phyloP scores from a whole-genome alignment of 1,139 yeast species.

The Sugiyamaella castrensis region DNA sequence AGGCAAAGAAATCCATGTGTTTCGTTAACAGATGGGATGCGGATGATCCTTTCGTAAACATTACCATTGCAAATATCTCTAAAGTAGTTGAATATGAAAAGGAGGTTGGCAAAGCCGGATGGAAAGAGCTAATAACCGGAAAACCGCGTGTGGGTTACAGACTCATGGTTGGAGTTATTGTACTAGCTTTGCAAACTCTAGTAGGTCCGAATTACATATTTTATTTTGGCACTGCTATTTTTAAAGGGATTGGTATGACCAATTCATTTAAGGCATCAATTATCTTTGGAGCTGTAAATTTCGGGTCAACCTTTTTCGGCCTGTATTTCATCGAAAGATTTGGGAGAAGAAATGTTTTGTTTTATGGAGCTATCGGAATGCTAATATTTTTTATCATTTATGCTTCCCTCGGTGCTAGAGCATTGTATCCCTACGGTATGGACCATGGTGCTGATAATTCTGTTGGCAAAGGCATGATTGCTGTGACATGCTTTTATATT shows the following conservation, averaged over 20 bases:
- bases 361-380: constrained; percentile 66
- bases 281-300: constrained; percentile 73
- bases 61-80: constrained; percentile 58
- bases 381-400: constrained; percentile 60
- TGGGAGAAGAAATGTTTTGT: constrained; percentile 67
- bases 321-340: constrained; percentile 63
- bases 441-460: constrained; percentile 51
- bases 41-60: constrained; percentile 56
- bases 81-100: constrained; percentile 63
- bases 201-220: constrained; percentile 81
- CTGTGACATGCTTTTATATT: constrained; percentile 72
- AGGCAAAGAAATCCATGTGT: constrained; percentile 61
- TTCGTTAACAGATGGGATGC: constrained; percentile 58
- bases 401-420: constrained; percentile 65
- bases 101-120: constrained; percentile 60
- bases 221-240: constrained; percentile 76
- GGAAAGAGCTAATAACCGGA: constrained; percentile 64
- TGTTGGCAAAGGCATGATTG: constrained; percentile 50
- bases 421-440: constrained; percentile 46
- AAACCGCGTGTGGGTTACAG: constrained; percentile 66
- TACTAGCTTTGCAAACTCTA: constrained; percentile 71
- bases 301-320: constrained; percentile 68
- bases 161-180: constrained; percentile 58
- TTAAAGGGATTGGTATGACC: constrained; percentile 67
- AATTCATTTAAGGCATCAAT: constrained; percentile 73